phyloP scores from a whole-genome alignment of 163 green algal genomes.

The Chlorella variabilis region DNA sequence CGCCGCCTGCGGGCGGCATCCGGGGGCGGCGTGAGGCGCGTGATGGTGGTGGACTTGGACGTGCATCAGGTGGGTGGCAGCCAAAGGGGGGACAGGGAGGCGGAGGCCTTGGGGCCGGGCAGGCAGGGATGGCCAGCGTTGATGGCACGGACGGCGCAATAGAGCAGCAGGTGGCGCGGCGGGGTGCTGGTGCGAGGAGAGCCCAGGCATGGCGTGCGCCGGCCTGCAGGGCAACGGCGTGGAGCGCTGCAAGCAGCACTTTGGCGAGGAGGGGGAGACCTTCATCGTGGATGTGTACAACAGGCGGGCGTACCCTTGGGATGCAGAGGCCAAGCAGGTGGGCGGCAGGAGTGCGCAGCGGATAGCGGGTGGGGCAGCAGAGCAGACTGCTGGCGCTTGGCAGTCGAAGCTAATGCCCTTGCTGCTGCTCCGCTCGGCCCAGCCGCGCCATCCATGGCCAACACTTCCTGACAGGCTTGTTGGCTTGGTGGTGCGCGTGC shows the following conservation, averaged over 20 bases:
- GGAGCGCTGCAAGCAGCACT: slow-evolving; percentile 76
- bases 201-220: no score
- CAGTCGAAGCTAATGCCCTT: neutral
- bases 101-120: neutral
- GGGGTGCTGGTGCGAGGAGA: neutral
- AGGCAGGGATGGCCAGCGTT: neutral
- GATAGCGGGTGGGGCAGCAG: no score
- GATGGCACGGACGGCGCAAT: no score
- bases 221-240: slow-evolving; percentile 80
- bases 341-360: no score
- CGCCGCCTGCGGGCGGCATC: slow-evolving; percentile 54
- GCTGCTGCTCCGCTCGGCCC: neutral
- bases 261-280: slow-evolving; percentile 55
- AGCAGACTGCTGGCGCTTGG: no score
- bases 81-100: neutral
- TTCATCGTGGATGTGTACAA: slow-evolving; percentile 84
- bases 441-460: neutral
- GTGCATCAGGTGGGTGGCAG: slow-evolving; percentile 63
- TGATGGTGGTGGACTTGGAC: slow-evolving; percentile 83
- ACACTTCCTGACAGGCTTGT: neutral
- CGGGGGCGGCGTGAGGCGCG: slow-evolving; percentile 41
- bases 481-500: no score
- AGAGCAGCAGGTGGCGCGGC: neutral
- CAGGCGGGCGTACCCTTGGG: slow-evolving; percentile 44
- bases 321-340: slow-evolving; percentile 45